Evolutionary conservation across 2,329 filamentous ascomycete genomes (phyloP), one percentile per base, ranked within the genome.

Genomic region (Alternaria infectoria): DNA sequence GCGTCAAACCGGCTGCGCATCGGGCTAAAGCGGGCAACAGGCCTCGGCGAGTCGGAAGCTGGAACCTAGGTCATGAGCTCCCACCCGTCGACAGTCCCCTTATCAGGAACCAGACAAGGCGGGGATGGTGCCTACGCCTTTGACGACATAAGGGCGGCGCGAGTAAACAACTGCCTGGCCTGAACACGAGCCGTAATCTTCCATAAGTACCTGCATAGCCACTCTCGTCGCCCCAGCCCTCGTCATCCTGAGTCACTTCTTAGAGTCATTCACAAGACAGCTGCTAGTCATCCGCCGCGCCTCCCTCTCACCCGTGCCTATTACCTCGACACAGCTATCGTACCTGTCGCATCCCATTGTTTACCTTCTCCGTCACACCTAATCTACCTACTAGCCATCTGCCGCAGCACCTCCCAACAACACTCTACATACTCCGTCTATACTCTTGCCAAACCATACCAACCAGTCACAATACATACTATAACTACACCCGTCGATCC

Each of bases 261-360:
- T 55, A 64, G 72, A 78, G 76, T 79, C 76, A 79, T 73, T 63
- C 61, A 66, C 69, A 70, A 73, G 72, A 74, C 76, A 77, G 69
- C 68, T 65, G 30, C 71, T 61, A 71, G 68, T 67, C 65, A 74
- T 69, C 70, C 72, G 72, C 74, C 73, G 70, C 70, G 59, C 76
- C 74, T 74, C 69, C 68, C 61, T 62, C 61, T 54, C 44, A 63
- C 55, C 57, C 64, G 57, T 60, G 54, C 67, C 67, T 77, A 73
- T 76, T 74, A 74, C 67, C 62, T 68, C 62, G 51, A 61, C 58
- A 47, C 57, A 62, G 44, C 54, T 59, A 54, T 57, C 57, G 45
- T 57, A 21, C 55, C 57, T 62, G 47, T 62, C 61, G 30, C 64
- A 61, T 57, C 52, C 54, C 50, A 44, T 47, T 61, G 43, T 61